Evolutionary conservation across 371 early-diverging fungal species (phyloP).

Genomic region (Chytridium lagenaria): DNA sequence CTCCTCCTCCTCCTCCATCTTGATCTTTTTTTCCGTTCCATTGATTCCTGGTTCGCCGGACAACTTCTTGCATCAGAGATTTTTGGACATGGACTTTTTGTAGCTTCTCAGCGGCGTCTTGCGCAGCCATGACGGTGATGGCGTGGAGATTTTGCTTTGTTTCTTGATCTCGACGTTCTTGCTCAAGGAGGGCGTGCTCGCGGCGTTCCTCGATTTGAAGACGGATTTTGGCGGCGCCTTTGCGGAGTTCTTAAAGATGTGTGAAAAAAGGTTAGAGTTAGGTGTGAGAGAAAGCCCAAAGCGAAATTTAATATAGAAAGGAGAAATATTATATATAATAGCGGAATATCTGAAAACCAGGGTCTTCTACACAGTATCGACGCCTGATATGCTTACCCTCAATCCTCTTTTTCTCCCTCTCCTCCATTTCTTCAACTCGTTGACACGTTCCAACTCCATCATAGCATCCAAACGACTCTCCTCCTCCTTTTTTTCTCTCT

Average conservation of each 20-base stretch:
- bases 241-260: constrained; percentile 45
- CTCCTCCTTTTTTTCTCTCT: constrained; percentile 51
- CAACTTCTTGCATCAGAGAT: constrained; percentile 50
- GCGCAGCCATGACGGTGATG: constrained; percentile 46
- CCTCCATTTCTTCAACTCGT: constrained; percentile 57
- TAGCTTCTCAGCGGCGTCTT: constrained; percentile 54
- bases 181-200: constrained; percentile 56
- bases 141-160: constrained; percentile 55
- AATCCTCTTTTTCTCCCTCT: constrained; percentile 47
- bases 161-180: constrained; percentile 60
- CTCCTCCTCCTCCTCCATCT: constrained; percentile 57
- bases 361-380: no score
- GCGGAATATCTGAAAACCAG: no score
- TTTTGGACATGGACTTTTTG: constrained; percentile 49
- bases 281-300: no score
- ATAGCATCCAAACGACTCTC: constrained; percentile 58
- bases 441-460: constrained; percentile 59
- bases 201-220: constrained; percentile 60
- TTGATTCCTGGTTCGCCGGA: constrained; percentile 55
- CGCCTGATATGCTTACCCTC: no score
- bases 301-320: no score
- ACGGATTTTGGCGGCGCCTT: constrained; percentile 60
- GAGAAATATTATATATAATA: no score
- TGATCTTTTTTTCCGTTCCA: constrained; percentile 48
- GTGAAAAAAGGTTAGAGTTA: no score